Evolutionary conservation across 176 grass and related monocot genomes (phyloP), one percentile per base, ranked within the genome.

Genomic region (Cenchrus fungigraminus): DNA sequence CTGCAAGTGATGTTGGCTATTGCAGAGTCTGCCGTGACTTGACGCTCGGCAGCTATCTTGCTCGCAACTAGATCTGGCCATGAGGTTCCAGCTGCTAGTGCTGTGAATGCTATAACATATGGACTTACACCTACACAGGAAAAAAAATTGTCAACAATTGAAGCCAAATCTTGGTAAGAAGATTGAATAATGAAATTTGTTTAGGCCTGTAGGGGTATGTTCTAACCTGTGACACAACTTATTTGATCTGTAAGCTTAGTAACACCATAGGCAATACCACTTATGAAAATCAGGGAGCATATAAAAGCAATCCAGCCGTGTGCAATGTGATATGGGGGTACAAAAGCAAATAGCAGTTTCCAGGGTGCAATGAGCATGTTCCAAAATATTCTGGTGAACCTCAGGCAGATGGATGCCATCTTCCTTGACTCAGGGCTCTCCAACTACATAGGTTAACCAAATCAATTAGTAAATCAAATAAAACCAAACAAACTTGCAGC

Each of bases 1-100:
- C 95, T 98, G 92, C 95, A 98, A 78, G 91, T 98, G 79, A 98
- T 98, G 81, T 98, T 98, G 51, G 95, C 89, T 42, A 98, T 98
- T 51, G 95, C 95, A 67, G 95, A 98, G 87, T 98, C 91, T 52
- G 95, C 95, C 1, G 93, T 98, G 43, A 93, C 42, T 88, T 98
- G 95, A 81, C 95, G 95, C 82, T 98, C 93, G 50, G 95, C 93
- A 70, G 95, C 95, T 79, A 98, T 98, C 85, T 98, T 98, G 82
- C 95, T 98, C 8, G 95, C 95, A 73, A 98, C 91, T 66, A 98
- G 79, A 90, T 98, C 95, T 3, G 93, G 93, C 95, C 95, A 98
- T 34, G 95, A 95, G 17, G 95, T 98, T 83, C 95, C 95, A 79
- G 84, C 66, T 0, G 93, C 95, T 65, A 98, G 89, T 74, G 93